Conservation (phyloP, 202 grass and related monocot species). For the Setaria italica region DNA sequence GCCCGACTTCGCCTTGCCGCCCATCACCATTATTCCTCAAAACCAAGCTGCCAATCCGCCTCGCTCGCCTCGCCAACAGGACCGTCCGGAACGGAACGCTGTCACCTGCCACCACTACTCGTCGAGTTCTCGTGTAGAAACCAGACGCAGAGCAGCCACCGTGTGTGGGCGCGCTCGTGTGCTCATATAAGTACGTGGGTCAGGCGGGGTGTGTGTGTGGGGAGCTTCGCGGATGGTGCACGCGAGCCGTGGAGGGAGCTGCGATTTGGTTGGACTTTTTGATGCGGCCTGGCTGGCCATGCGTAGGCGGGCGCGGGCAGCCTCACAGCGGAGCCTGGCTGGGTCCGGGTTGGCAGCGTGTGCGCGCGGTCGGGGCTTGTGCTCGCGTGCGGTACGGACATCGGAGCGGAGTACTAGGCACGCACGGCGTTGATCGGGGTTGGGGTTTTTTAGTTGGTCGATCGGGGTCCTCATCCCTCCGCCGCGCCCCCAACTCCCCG, state of each 20-base stretch:
- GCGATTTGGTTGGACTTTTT: conserved; percentile 41
- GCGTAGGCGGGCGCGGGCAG: not conserved
- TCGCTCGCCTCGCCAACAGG: not conserved
- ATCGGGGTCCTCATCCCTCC: not conserved
- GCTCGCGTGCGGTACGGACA: conserved; percentile 22
- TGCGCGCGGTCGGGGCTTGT: conserved; percentile 11
- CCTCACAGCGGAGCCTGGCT: conserved; percentile 19
- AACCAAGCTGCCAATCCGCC: not conserved
- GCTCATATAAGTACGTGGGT: conserved; percentile 18
- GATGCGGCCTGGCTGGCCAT: conserved; percentile 28
- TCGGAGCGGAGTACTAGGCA: not conserved
- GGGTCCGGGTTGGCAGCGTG: conserved; percentile 53
- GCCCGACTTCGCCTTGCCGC: conserved; percentile 40
- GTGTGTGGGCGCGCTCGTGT: conserved; percentile 8
- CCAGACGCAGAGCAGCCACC: not conserved
- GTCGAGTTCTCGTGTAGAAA: not conserved
- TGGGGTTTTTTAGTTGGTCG: not conserved
- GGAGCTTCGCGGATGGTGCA: conserved; percentile 54
- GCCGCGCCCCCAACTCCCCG: too few species aligned
- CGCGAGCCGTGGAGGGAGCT: conserved; percentile 16
- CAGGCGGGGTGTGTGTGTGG: not conserved
- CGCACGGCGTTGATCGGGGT: conserved; percentile 30
- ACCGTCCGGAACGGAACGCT: not conserved
- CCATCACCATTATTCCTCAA: conserved; percentile 17
- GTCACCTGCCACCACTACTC: too few species aligned